phyloP scores from a whole-genome alignment of 176 grass and related monocot species.

The Thalia dealbata region DNA sequence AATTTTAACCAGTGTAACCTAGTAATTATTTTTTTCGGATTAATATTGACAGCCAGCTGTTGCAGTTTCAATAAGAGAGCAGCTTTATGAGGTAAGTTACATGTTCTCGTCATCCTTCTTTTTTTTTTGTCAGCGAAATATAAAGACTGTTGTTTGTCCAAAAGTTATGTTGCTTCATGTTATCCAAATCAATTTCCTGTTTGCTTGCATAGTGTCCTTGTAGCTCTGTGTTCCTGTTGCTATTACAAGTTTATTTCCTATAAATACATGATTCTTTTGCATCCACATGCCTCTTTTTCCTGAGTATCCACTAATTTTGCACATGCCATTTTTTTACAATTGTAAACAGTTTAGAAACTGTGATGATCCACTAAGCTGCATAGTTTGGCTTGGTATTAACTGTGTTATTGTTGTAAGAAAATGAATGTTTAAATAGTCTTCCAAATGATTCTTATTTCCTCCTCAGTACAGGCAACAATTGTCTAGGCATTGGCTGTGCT shows the following conservation, averaged over 20 bases:
- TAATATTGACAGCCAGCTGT: constrained; percentile 62
- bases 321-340: neutral
- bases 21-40: constrained; percentile 10
- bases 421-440: no score
- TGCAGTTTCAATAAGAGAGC: constrained; percentile 84
- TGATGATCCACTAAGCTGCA: no score
- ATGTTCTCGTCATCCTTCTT: constrained; percentile 4
- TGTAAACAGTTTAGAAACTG: no score
- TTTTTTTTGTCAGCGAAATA: constrained; percentile 1
- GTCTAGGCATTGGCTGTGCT: no score
- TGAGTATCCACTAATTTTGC: no score
- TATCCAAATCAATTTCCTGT: neutral
- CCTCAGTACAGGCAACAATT: no score
- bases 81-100: constrained; percentile 89
- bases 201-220: neutral
- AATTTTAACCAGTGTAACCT: neutral
- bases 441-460: no score
- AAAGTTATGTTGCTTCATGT: neutral
- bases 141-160: neutral
- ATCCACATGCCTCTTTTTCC: neutral
- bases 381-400: no score
- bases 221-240: neutral
- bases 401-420: no score
- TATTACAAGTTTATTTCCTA: no score
- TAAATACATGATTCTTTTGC: neutral